Evolutionary conservation across 2,329 filamentous ascomycete species (phyloP).

Genomic region (Alternaria gaisen): DNA sequence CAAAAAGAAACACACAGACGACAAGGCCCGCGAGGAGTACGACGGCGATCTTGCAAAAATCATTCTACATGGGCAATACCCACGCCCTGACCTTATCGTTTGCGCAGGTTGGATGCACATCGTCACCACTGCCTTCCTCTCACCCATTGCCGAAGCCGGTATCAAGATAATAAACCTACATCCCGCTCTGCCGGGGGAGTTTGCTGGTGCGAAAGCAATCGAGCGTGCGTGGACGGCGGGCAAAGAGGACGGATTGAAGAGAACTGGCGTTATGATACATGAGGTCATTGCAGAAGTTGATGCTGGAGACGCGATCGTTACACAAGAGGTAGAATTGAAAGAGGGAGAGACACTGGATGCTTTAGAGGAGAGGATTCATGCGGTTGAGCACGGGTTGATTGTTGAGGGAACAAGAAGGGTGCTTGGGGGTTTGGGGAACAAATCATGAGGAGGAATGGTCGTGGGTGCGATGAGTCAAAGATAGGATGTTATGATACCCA

Average conservation of each 20-base stretch:
- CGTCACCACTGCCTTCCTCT: conserved; percentile 73
- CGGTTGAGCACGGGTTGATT: conserved; percentile 78
- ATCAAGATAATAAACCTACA: conserved; percentile 84
- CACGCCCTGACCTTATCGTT: conserved; percentile 74
- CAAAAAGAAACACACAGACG: conserved; percentile 69
- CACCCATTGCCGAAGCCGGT: conserved; percentile 68
- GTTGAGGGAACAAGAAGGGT: conserved; percentile 73
- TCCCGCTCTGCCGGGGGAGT: conserved; percentile 76
- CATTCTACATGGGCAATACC: conserved; percentile 65
- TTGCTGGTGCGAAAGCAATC: conserved; percentile 81
- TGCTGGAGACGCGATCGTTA: conserved; percentile 76
- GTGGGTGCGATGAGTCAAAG: background rate
- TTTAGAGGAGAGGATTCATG: conserved; percentile 77
- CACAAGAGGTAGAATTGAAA: conserved; percentile 71
- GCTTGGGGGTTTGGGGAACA: conserved; percentile 51
- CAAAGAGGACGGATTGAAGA: conserved; percentile 70
- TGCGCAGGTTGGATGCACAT: conserved; percentile 90
- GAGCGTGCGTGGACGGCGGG: conserved; percentile 80
- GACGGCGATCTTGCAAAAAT: conserved; percentile 77
- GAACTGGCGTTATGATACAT: conserved; percentile 87
- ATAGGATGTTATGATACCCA: conserved; percentile 13
- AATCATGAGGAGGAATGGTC: background rate
- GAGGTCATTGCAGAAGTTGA: conserved; percentile 81
- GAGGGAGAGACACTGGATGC: conserved; percentile 66
- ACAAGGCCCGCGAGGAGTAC: conserved; percentile 70